phyloP scores from a whole-genome alignment of 192 early-diverging fungal species.

The Coemansia erecta region DNA sequence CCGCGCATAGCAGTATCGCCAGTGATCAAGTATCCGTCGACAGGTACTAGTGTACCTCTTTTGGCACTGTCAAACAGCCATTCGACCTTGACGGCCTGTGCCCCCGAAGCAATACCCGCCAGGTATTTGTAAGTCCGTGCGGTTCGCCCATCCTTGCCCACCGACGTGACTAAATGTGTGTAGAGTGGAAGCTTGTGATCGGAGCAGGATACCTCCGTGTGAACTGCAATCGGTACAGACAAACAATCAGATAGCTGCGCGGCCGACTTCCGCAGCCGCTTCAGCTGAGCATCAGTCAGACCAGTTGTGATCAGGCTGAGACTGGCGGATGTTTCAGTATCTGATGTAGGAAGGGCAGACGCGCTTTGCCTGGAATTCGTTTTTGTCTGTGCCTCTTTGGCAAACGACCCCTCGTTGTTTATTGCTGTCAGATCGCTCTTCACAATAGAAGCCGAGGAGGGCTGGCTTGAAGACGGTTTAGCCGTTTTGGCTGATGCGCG shows the following conservation, averaged over 20 bases:
- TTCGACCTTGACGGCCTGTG: constrained; percentile 21
- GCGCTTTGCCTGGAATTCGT: no score
- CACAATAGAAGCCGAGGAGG: no score
- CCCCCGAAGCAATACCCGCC: constrained; percentile 29
- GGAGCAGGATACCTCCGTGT: background rate
- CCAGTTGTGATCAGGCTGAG: constrained; percentile 20
- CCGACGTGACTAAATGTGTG: constrained; percentile 40
- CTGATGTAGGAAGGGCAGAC: no score
- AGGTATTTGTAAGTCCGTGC: constrained; percentile 53
- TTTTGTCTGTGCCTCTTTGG: no score
- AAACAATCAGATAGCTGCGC: constrained; percentile 11
- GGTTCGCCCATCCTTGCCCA: constrained; percentile 9
- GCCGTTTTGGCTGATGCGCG: no score
- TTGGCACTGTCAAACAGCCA: constrained; percentile 32
- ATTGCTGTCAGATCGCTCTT: no score
- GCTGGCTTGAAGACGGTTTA: no score
- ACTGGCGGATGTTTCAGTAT: no score
- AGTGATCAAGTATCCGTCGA: constrained; percentile 12
- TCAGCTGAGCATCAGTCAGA: constrained; percentile 17
- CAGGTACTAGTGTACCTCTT: constrained; percentile 13
- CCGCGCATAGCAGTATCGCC: constrained; percentile 34
- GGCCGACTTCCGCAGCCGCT: constrained; percentile 7
- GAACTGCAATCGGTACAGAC: background rate
- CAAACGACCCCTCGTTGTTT: no score
- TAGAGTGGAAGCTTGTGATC: background rate